Evolutionary conservation across 495 filamentous ascomycete genomes (phyloP).

Genomic region (Glutinoglossum americanum): DNA sequence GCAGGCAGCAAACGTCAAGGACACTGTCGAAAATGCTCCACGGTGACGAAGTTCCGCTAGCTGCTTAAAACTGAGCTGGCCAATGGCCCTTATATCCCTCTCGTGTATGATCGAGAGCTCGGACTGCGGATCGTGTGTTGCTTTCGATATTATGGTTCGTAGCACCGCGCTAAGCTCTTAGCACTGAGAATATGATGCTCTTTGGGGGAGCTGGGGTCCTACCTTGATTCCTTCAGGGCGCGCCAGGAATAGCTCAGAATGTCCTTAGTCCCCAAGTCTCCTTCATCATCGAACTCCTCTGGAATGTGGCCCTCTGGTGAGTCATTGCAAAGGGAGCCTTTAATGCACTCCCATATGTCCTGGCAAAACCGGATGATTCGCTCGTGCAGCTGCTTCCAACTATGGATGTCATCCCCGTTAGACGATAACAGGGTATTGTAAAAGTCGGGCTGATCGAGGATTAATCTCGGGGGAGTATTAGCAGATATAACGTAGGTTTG

Average conservation of each 20-base stretch:
- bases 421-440: conserved; percentile 13
- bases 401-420: conserved; percentile 1
- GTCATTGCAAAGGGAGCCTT: conserved; percentile 62
- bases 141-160: conserved; percentile 29
- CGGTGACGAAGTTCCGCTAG: conserved; percentile 68
- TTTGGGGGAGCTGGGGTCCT: conserved; percentile 3
- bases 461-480: conserved; percentile 15
- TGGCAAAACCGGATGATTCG: conserved; percentile 34
- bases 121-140: conserved; percentile 8
- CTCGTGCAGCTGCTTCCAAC: conserved; percentile 25
- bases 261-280: conserved; percentile 55
- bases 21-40: conserved; percentile 84
- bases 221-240: conserved; percentile 81
- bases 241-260: conserved; percentile 84
- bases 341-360: conserved; percentile 52
- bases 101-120: conserved; percentile 15
- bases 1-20: conserved; percentile 63
- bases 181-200: conserved; percentile 4
- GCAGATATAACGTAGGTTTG: neutral
- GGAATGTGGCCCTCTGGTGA: conserved; percentile 77
- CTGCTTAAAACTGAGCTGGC: conserved; percentile 54
- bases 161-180: conserved; percentile 28
- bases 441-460: conserved; percentile 13
- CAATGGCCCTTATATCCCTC: conserved; percentile 32
- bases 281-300: conserved; percentile 45